Evolutionary conservation across 257 asterid species (phyloP).

Genomic region (Solanum bukasovii): DNA sequence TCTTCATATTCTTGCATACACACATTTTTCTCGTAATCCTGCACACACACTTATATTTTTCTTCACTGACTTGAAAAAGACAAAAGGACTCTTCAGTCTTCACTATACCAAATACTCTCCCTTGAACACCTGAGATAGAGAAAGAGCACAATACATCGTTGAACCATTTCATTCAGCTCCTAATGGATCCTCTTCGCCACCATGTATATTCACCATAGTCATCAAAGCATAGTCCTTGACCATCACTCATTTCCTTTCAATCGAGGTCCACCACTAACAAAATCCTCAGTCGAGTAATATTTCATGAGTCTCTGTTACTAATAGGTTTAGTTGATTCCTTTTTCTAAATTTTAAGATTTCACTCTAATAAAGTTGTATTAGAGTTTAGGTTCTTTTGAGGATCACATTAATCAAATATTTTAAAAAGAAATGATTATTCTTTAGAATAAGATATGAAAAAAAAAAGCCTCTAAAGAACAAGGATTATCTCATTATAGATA

Average conservation of each 20-base stretch:
- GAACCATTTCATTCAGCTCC: neutral
- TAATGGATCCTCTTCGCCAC: neutral
- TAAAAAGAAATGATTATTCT: neutral
- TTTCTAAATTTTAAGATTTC: too few species aligned
- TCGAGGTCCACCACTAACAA: neutral
- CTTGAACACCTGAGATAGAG: neutral
- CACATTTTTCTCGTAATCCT: neutral
- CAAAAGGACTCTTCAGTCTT: neutral
- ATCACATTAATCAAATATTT: neutral
- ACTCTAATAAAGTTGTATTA: too few species aligned
- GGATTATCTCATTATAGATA: neutral
- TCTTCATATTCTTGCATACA: neutral
- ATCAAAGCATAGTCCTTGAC: neutral
- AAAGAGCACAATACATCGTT: too few species aligned
- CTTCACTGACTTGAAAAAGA: neutral
- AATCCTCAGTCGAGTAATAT: neutral
- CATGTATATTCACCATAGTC: neutral
- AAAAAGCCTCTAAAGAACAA: neutral
- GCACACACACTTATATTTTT: neutral
- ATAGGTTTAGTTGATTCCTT: too few species aligned
- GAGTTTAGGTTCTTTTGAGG: too few species aligned
- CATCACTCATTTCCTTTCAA: neutral
- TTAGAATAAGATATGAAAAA: neutral
- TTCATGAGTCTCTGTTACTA: too few species aligned
- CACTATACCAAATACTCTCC: neutral